These are phyloP conservation scores for Sporodiniella umbellata DNA, from an alignment of 371 early-diverging fungal genomes.

Conservation along the genomic window DNA sequence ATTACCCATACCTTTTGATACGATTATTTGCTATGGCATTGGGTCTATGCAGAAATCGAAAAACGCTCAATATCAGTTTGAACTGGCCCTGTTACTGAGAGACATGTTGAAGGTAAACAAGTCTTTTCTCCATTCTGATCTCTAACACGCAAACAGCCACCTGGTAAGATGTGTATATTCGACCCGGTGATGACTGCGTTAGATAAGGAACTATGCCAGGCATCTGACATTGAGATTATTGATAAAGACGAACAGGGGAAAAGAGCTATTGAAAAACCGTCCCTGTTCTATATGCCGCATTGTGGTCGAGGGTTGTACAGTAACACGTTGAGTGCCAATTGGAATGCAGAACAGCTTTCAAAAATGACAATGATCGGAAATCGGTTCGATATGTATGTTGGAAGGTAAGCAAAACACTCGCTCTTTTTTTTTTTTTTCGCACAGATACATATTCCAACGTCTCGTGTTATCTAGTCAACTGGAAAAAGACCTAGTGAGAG, in stretches of 20 bases:
- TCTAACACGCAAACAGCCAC: conserved; percentile 18
- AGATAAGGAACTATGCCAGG: conserved; percentile 45
- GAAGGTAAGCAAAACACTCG: conserved; percentile 32
- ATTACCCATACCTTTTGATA: conserved; percentile 12
- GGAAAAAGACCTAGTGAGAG: conserved; percentile 41
- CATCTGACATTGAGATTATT: conserved; percentile 37
- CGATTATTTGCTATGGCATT: conserved; percentile 66
- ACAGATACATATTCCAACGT: not conserved
- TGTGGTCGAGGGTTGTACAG: conserved; percentile 64
- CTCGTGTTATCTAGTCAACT: no score
- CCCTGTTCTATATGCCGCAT: conserved; percentile 74
- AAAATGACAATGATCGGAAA: conserved; percentile 51
- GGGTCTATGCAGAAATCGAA: conserved; percentile 58
- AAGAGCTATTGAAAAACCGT: conserved; percentile 23
- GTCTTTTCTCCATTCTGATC: not conserved
- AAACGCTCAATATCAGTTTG: conserved; percentile 59
- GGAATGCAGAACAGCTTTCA: conserved; percentile 33
- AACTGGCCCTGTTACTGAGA: conserved; percentile 44
- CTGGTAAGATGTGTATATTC: conserved; percentile 52
- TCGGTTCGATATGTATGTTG: conserved; percentile 58
- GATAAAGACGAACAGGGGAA: conserved; percentile 43
- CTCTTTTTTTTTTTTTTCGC: not conserved
- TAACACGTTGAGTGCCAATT: conserved; percentile 59
- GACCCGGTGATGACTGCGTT: conserved; percentile 63
- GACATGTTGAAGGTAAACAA: conserved; percentile 48